Conservation (phyloP, 345 rosid species). For the Hibiscus trionum region DNA sequence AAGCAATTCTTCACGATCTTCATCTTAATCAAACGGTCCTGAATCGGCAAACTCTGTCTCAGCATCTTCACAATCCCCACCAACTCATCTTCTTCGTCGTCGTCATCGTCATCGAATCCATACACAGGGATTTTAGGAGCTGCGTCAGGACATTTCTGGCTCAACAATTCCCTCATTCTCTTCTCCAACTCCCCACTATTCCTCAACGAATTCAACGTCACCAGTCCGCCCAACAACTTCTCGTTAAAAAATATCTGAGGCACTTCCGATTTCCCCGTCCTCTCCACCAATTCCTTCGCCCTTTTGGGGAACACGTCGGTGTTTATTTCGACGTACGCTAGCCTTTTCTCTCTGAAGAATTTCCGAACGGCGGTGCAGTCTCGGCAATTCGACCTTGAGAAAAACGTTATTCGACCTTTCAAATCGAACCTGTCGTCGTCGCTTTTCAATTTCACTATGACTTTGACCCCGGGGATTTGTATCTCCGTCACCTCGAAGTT, state of each 20-base stretch:
- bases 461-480: conserved; percentile 67
- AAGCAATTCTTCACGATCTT: conserved; percentile 86
- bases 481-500: conserved; percentile 51
- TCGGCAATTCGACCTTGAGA: conserved; percentile 75
- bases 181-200: conserved; percentile 60
- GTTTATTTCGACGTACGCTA: conserved; percentile 72
- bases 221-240: conserved; percentile 73
- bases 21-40: conserved; percentile 82
- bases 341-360: conserved; percentile 44
- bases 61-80: conserved; percentile 39
- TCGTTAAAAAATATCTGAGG: conserved; percentile 92
- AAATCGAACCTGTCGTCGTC: conserved; percentile 25
- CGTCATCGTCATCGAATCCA: conserved; percentile 48
- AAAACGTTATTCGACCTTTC: conserved; percentile 57
- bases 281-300: conserved; percentile 52
- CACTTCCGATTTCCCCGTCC: conserved; percentile 58
- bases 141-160: conserved; percentile 40
- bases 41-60: conserved; percentile 68
- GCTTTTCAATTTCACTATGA: conserved; percentile 48
- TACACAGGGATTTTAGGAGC: conserved; percentile 58
- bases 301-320: conserved; percentile 63
- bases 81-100: conserved; percentile 48
- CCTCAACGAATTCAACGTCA: conserved; percentile 72
- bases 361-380: conserved; percentile 78
- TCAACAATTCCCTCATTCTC: conserved; percentile 48